Base-by-base conservation (phyloP, 2,329 filamentous ascomycete genomes). In the Elsinoe australis region DNA sequence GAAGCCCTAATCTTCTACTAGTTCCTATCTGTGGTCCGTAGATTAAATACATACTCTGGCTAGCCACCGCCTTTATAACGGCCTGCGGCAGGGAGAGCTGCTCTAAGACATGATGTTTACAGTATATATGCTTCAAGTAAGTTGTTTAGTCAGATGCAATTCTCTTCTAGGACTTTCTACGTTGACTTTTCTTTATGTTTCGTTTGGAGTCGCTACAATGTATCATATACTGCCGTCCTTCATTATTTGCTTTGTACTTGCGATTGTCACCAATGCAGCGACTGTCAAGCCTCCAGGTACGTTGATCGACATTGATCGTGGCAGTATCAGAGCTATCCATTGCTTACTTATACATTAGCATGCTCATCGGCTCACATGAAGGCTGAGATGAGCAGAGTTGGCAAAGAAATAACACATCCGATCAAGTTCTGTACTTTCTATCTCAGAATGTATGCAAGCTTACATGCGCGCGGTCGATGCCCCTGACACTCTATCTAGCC, bases 191-290 rank as follows among this genome's bases (percentile, higher is more conserved):
- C 18, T 18, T 39, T 24, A 8, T 39, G 10, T 24, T 39, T 24
- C 18, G 18, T 26, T 26, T 7, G 29, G 35, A 39, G 17, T 39
- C 15, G 35, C 35, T 39, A 14, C 35, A 39, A 39, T 39, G 35
- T n/a, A 22, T 24, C 9, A 22, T 12, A 18, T 39, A 39, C 35
- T 39, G 18, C 35, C 17, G n/a, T 39, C 35, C 26, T 14, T 39
- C 18, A 39, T 39, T 21, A 18, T 39, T 24, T 39, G 35, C 35
- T 26, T 39, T 39, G 35, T 39, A 24, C 19, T 39, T 39, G 35
- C 35, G 10, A 8, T 24, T 24, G n/a, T 26, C 35, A 39, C 19
- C 17, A 18, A 39, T 39, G 35, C 35, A 24, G 35, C 35, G 19
- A 39, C 35, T 3, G 35, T 39, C 19, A 39, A 21, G 35, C 19